Evolutionary conservation across 1,284 basidiomycete species (phyloP).

Genomic region (Puccinia hordei): DNA sequence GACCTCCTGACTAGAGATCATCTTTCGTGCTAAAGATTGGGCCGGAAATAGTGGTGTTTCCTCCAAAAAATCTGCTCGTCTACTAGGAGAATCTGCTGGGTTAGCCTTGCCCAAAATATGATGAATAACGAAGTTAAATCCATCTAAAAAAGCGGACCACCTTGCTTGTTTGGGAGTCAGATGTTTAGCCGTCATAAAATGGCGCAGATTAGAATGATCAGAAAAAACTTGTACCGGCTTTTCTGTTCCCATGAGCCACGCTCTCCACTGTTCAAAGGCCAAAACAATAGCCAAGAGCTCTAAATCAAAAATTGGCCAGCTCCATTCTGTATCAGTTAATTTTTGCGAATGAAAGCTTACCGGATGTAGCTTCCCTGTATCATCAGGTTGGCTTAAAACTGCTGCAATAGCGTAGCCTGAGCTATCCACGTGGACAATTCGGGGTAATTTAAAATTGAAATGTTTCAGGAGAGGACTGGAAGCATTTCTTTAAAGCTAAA

Average conservation of each 20-base stretch:
- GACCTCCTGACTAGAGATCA: background rate
- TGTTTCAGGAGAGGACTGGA: background rate
- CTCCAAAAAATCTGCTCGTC: background rate
- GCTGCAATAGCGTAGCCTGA: too few species aligned
- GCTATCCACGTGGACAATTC: too few species aligned
- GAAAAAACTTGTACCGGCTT: constrained; percentile 4
- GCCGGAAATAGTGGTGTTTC: too few species aligned
- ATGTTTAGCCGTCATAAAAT: background rate
- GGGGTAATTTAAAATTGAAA: too few species aligned
- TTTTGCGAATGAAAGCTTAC: too few species aligned
- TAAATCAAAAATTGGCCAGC: too few species aligned
- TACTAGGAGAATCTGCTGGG: background rate
- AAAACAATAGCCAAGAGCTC: too few species aligned
- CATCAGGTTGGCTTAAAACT: too few species aligned
- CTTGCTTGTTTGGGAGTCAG: background rate
- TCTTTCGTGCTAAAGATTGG: too few species aligned
- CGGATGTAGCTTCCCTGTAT: too few species aligned
- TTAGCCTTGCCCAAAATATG: background rate
- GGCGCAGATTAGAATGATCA: constrained; percentile 16
- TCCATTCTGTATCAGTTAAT: too few species aligned
- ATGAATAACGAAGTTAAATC: too few species aligned
- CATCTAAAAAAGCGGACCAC: constrained; percentile 12
- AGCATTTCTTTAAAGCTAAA: background rate
- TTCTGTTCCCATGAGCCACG: constrained; percentile 11
- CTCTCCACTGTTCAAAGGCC: constrained; percentile 16